Evolutionary conservation across 768 basidiomycete genomes (phyloP).

Genomic region (Infundibulicybe gibba): DNA sequence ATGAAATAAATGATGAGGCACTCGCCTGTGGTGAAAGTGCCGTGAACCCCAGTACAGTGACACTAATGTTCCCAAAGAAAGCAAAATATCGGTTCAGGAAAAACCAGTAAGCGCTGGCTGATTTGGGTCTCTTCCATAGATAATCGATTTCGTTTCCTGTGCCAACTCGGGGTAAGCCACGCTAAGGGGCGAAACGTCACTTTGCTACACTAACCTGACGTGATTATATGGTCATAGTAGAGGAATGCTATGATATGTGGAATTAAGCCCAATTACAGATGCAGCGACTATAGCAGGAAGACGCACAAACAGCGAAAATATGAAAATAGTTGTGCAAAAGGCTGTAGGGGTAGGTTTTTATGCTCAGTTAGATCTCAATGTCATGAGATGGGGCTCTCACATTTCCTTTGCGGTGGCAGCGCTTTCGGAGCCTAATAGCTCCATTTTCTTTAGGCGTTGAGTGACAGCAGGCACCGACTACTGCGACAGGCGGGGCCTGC

Average conservation of each 20-base stretch:
- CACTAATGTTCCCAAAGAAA: constrained; percentile 26
- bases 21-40: constrained; percentile 11
- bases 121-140: constrained; percentile 37
- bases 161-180: background rate
- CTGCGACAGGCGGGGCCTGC: no score
- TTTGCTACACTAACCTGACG: constrained; percentile 14
- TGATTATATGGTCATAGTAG: constrained; percentile 31
- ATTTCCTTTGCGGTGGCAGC: background rate
- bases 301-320: no score
- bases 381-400: no score
- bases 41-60: constrained; percentile 18
- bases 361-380: no score
- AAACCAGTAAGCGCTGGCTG: constrained; percentile 32
- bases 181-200: background rate
- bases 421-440: background rate
- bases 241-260: constrained; percentile 21
- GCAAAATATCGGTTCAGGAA: constrained; percentile 46
- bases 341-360: no score
- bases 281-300: background rate
- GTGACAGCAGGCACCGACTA: no score
- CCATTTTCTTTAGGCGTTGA: constrained; percentile 3
- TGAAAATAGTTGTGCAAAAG: no score
- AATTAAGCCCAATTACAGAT: background rate
- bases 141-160: constrained; percentile 32
- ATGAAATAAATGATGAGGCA: constrained; percentile 1